phyloP scores from a whole-genome alignment of 768 basidiomycete species.

The Rhodotorula babjevae region DNA sequence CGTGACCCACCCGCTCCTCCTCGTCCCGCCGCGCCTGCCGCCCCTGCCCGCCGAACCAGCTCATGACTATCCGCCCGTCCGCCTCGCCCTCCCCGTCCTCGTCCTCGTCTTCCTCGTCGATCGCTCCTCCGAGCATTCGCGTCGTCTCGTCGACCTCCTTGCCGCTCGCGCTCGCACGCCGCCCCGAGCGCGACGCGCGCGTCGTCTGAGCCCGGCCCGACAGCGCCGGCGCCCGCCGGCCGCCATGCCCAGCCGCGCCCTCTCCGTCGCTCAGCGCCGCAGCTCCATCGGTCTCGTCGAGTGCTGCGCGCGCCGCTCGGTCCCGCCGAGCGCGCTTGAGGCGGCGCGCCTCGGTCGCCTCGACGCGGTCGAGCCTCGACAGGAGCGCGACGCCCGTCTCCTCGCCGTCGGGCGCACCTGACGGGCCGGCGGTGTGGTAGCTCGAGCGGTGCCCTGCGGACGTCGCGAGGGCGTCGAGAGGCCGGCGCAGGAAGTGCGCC shows the following conservation, averaged over 20 bases:
- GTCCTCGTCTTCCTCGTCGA: background rate
- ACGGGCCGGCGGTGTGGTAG: background rate
- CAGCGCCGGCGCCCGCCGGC: background rate
- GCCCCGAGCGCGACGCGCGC: no score
- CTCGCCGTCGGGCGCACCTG: slow-evolving; percentile 52
- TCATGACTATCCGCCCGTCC: background rate
- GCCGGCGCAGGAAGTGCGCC: background rate
- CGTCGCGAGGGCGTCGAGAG: no score
- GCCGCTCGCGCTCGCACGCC: background rate
- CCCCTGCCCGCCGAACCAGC: slow-evolving; percentile 9
- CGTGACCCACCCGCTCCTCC: background rate
- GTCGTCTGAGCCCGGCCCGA: background rate
- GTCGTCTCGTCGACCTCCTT: background rate
- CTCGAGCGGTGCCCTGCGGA: background rate
- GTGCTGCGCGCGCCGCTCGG: background rate
- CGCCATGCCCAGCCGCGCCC: background rate
- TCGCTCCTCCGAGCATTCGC: background rate
- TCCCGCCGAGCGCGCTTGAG: background rate
- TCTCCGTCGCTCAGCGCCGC: background rate
- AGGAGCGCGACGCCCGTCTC: slow-evolving; percentile 81
- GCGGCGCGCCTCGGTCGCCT: slow-evolving; percentile 66
- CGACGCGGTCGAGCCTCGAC: slow-evolving; percentile 77
- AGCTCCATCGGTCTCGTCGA: background rate
- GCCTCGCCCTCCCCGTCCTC: background rate
- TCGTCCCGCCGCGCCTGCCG: background rate